A percentile compares a stretch with the other conserved stretches of the same genome.
These are phyloP conservation scores for Chalciporus pseudorubinellus DNA, from an alignment of 768 basidiomycete genomes.

Conservation along the genomic window DNA sequence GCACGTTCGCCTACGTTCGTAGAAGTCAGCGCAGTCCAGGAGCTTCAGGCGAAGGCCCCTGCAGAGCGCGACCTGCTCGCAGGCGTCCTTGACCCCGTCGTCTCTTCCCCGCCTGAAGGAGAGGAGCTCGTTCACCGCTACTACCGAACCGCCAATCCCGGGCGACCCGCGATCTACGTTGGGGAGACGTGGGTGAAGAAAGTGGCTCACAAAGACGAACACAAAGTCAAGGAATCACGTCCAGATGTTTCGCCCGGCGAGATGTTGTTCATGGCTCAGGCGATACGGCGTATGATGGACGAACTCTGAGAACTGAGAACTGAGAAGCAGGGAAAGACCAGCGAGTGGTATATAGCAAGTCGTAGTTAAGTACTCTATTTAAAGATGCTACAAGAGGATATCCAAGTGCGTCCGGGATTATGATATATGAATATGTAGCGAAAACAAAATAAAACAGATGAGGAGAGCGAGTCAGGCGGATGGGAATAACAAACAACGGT, in stretches of 20 bases:
- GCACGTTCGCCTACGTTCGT: slow-evolving; percentile 20
- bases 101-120: slow-evolving; percentile 11
- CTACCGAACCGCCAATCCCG: no score
- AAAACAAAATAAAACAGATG: neutral
- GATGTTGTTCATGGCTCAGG: no score
- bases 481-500: neutral
- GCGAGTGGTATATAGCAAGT: no score
- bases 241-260: no score
- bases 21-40: neutral
- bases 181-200: slow-evolving; percentile 20
- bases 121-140: slow-evolving; percentile 17
- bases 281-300: no score
- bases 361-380: neutral
- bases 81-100: slow-evolving; percentile 4
- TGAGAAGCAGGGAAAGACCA: no score
- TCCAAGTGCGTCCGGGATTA: neutral
- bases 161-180: slow-evolving; percentile 7
- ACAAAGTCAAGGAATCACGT: neutral
- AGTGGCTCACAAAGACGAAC: neutral
- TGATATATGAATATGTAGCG: neutral
- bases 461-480: neutral
- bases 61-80: slow-evolving; percentile 4
- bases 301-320: no score
- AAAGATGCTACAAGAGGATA: neutral
- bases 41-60: slow-evolving; percentile 5